Evolutionary conservation across 257 asterid species (phyloP).

Genomic region (Gentiana straminea): DNA sequence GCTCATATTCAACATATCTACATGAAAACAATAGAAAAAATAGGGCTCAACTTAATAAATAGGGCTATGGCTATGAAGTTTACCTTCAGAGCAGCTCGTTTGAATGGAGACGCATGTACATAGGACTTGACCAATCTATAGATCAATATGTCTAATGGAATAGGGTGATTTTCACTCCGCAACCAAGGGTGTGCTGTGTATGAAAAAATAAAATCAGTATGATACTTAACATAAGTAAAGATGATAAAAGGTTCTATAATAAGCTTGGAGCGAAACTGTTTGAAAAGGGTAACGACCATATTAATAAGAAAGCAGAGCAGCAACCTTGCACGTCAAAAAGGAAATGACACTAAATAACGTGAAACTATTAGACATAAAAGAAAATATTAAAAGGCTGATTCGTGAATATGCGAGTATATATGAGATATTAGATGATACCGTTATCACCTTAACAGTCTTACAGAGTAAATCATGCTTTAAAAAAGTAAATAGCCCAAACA

Average conservation of each 20-base stretch:
- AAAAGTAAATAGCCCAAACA: constrained; percentile 7
- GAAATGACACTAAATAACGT: too few species aligned
- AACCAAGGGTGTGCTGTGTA: constrained; percentile 93
- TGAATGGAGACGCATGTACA: constrained; percentile 83
- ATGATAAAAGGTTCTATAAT: not conserved
- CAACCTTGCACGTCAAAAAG: too few species aligned
- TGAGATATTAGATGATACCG: too few species aligned
- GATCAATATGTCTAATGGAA: constrained; percentile 82
- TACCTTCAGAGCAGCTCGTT: constrained; percentile 95
- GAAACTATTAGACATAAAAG: too few species aligned
- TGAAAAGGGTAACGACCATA: not conserved
- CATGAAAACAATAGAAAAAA: not conserved
- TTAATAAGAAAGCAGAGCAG: not conserved
- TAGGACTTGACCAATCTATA: constrained; percentile 76
- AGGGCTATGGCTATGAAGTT: not conserved
- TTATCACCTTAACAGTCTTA: too few species aligned
- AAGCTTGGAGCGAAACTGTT: not conserved
- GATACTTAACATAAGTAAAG: too few species aligned
- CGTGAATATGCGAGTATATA: too few species aligned
- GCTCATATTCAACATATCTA: too few species aligned
- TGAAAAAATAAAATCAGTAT: constrained; percentile 1
- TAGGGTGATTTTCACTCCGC: constrained; percentile 70
- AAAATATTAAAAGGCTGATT: too few species aligned
- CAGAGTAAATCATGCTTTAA: not conserved
- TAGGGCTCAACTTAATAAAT: not conserved